A percentile compares a stretch with the other conserved stretches of the same genome.
phyloP scores from a whole-genome alignment of 139 green algal genomes.

The Tetradesmus obliquus region DNA sequence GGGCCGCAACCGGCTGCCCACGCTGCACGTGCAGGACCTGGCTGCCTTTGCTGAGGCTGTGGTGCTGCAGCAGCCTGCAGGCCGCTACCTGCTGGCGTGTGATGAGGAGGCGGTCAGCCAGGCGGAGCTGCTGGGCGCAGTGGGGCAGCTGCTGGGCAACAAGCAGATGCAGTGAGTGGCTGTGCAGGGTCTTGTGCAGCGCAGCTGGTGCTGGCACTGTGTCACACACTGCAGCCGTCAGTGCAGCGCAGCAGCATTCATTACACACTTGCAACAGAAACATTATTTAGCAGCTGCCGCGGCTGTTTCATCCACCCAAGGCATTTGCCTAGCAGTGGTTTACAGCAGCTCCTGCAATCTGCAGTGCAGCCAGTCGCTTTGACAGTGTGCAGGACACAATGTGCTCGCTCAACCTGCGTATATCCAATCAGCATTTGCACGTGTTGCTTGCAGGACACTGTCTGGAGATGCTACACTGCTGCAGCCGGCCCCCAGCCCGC shows the following conservation, averaged over 20 bases:
- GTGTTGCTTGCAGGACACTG: neutral
- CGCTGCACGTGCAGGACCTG: constrained; percentile 61
- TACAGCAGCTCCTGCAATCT: no score
- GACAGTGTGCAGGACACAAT: neutral
- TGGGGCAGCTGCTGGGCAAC: constrained; percentile 36
- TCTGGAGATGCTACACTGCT: neutral
- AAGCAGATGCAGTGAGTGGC: neutral
- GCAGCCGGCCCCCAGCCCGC: neutral
- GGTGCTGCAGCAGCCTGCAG: constrained; percentile 2
- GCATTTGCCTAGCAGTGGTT: no score
- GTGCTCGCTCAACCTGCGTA: neutral
- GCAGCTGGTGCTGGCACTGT: neutral
- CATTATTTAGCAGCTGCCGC: no score
- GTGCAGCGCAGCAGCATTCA: no score
- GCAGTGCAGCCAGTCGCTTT: neutral
- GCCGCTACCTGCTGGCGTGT: constrained; percentile 33
- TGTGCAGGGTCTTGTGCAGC: neutral
- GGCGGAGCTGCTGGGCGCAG: constrained; percentile 44
- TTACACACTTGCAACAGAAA: no score
- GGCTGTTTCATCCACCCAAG: no score
- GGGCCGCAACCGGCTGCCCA: constrained; percentile 64
- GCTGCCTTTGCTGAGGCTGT: constrained; percentile 54
- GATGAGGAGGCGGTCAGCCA: constrained; percentile 40
- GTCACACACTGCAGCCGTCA: no score
- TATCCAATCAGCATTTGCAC: no score